These are phyloP conservation scores for Nitzschia palea DNA, from an alignment of 108 stramenopile species.

Conservation along the genomic window DNA sequence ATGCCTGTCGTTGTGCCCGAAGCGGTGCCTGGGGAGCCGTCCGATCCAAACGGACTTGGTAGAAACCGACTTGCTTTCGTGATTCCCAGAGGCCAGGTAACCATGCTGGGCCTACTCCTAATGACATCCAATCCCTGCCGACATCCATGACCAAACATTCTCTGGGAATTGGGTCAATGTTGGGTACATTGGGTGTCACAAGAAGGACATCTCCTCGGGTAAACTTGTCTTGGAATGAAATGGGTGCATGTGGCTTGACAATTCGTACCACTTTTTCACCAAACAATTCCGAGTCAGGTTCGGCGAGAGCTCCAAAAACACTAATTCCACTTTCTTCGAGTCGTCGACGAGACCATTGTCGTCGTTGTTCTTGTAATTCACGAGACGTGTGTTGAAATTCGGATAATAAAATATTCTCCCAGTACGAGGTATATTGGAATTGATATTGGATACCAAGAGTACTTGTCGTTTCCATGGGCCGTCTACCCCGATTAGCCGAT, in stretches of 20 bases:
- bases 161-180: conserved; percentile 18
- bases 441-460: conserved; percentile 3
- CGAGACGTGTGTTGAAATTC: conserved; percentile 40
- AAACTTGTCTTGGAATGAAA: conserved; percentile 42
- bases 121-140: conserved; percentile 44
- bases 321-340: conserved; percentile 53
- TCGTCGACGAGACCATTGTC: conserved; percentile 32
- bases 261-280: conserved; percentile 75
- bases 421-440: conserved; percentile 36
- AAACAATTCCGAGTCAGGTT: conserved; percentile 62
- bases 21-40: conserved; percentile 44
- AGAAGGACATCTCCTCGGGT: conserved; percentile 55
- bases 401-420: conserved; percentile 40
- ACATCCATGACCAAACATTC: conserved; percentile 68
- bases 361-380: conserved; percentile 41
- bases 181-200: conserved; percentile 36
- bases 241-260: neutral
- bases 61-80: conserved; percentile 44
- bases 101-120: conserved; percentile 58
- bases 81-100: conserved; percentile 75
- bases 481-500: too few relatives aligned
- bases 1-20: conserved; percentile 46
- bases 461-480: neutral
- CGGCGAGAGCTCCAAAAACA: conserved; percentile 49
- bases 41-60: conserved; percentile 60